Conservation (phyloP, 2,329 filamentous ascomycete species). For the Escovopsis weberi region DNA sequence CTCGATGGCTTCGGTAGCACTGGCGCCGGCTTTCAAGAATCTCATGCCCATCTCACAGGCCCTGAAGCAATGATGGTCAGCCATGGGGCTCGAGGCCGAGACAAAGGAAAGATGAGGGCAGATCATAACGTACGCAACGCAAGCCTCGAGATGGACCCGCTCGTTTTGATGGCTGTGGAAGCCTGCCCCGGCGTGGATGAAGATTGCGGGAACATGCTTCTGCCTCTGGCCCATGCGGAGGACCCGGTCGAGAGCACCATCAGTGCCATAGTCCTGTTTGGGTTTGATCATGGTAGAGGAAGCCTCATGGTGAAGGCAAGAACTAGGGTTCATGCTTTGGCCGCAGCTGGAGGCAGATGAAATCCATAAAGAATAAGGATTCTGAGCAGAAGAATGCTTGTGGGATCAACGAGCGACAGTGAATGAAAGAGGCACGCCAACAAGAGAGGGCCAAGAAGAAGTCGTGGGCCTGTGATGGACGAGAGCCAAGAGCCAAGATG, state of each 20-base stretch:
- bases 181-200: conserved; percentile 89
- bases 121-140: conserved; percentile 55
- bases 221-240: conserved; percentile 20
- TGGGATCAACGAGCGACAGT: background rate
- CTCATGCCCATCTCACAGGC: conserved; percentile 76
- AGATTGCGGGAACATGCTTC: conserved; percentile 54
- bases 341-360: conserved; percentile 5
- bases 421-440: background rate
- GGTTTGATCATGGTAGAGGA: conserved; percentile 31
- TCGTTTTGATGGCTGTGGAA: conserved; percentile 88
- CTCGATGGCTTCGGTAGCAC: conserved; percentile 79
- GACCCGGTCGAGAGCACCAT: conserved; percentile 28
- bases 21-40: conserved; percentile 61
- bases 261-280: conserved; percentile 28
- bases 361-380: background rate
- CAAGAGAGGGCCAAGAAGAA: too few species aligned
- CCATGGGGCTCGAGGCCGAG: background rate
- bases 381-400: background rate
- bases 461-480: too few species aligned
- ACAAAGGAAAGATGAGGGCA: background rate
- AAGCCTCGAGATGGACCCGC: conserved; percentile 67
- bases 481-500: too few species aligned
- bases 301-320: conserved; percentile 13
- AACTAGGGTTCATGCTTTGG: conserved; percentile 16
- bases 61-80: conserved; percentile 27